Percentiles rank a stretch among this genome's conserved stretches.
phyloP scores from a whole-genome alignment of 495 filamentous ascomycete species.

The Aspergillus leporis region DNA sequence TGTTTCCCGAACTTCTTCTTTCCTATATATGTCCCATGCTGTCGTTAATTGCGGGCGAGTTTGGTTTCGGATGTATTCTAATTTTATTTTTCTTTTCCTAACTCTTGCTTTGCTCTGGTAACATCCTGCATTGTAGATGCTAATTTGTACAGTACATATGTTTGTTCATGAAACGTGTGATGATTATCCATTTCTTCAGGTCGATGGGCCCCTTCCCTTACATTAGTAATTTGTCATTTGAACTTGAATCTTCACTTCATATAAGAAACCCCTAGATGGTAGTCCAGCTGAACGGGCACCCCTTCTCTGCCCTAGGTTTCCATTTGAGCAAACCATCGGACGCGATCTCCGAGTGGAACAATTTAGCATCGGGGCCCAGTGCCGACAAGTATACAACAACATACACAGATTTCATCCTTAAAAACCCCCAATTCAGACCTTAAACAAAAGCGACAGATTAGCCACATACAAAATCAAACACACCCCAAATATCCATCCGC shows the following conservation, averaged over 20 bases:
- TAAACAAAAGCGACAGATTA: background rate
- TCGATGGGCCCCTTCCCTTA: too few species aligned
- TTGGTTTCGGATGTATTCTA: background rate
- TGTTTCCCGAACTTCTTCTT: background rate
- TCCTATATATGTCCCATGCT: background rate
- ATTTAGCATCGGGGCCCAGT: background rate
- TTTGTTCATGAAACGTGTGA: background rate
- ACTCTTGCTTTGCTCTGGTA: background rate
- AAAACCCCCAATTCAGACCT: background rate
- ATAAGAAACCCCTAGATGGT: too few species aligned
- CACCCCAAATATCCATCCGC: background rate
- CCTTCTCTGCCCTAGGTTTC: too few species aligned
- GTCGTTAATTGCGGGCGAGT: background rate
- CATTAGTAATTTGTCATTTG: too few species aligned
- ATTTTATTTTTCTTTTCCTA: background rate
- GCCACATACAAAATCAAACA: background rate
- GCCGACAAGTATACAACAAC: background rate
- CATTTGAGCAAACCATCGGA: background rate
- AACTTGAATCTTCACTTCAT: too few species aligned
- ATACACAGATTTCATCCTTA: background rate
- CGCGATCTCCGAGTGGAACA: background rate
- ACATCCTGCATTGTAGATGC: background rate
- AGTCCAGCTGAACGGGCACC: too few species aligned
- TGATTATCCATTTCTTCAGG: background rate
- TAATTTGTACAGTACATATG: background rate